Evolutionary conservation across 208 protist species (phyloP).

Genomic region (Crithidia brevicula): DNA sequence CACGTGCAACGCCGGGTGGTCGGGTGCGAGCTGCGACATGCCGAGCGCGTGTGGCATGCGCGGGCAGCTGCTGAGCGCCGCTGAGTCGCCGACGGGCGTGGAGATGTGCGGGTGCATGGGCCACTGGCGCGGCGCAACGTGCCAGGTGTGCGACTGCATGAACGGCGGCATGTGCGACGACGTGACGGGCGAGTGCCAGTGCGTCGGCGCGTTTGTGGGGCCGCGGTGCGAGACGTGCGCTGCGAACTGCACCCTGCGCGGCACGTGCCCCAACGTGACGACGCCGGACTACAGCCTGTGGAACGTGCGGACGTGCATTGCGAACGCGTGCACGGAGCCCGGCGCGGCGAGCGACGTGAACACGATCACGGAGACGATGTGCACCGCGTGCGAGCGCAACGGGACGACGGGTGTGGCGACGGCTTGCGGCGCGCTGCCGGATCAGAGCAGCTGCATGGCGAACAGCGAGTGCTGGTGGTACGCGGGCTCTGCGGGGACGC

Average conservation of each 20-base stretch:
- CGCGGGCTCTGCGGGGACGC: not conserved
- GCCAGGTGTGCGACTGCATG: slow-evolving; percentile 55
- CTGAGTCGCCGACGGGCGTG: slow-evolving; percentile 38
- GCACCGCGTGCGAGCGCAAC: slow-evolving; percentile 18
- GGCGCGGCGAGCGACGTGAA: slow-evolving; percentile 8
- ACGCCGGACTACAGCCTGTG: slow-evolving; percentile 16
- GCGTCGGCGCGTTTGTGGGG: slow-evolving; percentile 44
- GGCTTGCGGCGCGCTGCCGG: slow-evolving; percentile 8
- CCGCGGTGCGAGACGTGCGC: slow-evolving; percentile 51
- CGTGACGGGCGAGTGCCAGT: slow-evolving; percentile 40
- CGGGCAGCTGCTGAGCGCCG: slow-evolving; percentile 29
- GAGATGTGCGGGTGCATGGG: slow-evolving; percentile 48
- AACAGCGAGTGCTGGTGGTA: slow-evolving; percentile 39
- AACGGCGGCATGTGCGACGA: slow-evolving; percentile 54
- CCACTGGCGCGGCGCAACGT: slow-evolving; percentile 49
- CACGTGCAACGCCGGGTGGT: slow-evolving; percentile 23
- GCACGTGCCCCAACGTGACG: slow-evolving; percentile 35
- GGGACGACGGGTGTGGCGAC: not conserved
- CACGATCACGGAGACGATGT: slow-evolving; percentile 29
- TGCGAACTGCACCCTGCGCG: slow-evolving; percentile 34
- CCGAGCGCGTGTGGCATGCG: slow-evolving; percentile 29
- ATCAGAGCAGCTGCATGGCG: slow-evolving; percentile 18
- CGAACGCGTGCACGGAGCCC: slow-evolving; percentile 29
- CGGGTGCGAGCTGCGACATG: slow-evolving; percentile 15
- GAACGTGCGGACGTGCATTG: slow-evolving; percentile 53